Base-by-base conservation (phyloP, 768 basidiomycete species). In the Pleurotus djamor region DNA sequence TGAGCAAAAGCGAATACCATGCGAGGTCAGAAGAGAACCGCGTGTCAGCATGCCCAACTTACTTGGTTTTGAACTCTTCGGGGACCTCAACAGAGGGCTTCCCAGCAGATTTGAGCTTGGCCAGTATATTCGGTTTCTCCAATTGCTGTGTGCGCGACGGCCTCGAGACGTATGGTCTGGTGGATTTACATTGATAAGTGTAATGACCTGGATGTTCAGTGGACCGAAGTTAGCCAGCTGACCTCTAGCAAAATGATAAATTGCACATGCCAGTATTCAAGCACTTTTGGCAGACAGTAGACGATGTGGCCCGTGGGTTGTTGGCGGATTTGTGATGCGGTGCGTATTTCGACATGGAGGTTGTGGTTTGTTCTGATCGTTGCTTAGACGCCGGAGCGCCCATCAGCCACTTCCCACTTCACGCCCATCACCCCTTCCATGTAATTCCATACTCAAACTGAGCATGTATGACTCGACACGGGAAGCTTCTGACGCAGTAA, bases 1-100 rank as follows among this genome's bases (percentile, higher is more conserved):
- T 91, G 21, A 28, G 21, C 21, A 28, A 28, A 28, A 28, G 21
- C 21, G 21, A 28, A 28, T 28, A 28, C 21, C 21, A 28, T 28
- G 21, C 21, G 21, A 28, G 21, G 21, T 28, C 21, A 28, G 21
- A 28, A 28, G 21, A 28, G 21, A 28, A 28, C 21, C 21, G 21
- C 21, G 21, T 28, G 21, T 28, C 3, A 28, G 21, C 21, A 28
- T 28, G 21, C 21, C 21, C 21, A 50, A 78, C 86, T 37, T 58
- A 92, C 91, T 88, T 87, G 61, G 74, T 81, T 78, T 86, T 93
- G 73, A 97, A 96, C 71, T 97, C 95, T 61, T 95, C 94, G 4
- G 94, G 94, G 9, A 94, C 84, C 61, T 93, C 91, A 0, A 92
- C 87, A 14, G 85, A 85, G 3, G 93, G 92, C 64, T 87, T 86